Conservation (phyloP, 129 eudicot genomes). For the Chrysanthemum lavandulifolium region DNA sequence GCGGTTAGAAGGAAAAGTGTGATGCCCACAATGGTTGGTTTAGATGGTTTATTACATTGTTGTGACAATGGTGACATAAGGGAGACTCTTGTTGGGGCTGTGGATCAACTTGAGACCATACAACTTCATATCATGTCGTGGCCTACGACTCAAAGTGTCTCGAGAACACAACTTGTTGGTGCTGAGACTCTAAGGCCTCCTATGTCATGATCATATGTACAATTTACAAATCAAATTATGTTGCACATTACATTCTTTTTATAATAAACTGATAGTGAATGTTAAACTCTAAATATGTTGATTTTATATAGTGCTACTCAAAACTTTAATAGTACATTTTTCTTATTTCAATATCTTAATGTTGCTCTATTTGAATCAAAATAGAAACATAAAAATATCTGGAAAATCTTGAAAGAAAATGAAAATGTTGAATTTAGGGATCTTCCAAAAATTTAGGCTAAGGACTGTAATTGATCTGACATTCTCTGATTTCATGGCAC, state of each 20-base stretch:
- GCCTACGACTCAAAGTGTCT: conserved; percentile 24
- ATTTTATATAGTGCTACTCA: too few relatives aligned
- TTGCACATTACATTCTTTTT: neutral
- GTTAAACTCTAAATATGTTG: too few relatives aligned
- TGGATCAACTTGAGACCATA: conserved; percentile 46
- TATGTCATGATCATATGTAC: conserved; percentile 10
- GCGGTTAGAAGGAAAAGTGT: conserved; percentile 54
- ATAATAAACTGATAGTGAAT: neutral
- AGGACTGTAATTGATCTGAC: too few relatives aligned
- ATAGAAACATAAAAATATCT: too few relatives aligned
- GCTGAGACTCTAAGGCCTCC: conserved; percentile 46
- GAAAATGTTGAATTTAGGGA: too few relatives aligned
- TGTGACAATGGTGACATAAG: conserved; percentile 48
- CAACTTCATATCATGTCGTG: conserved; percentile 55
- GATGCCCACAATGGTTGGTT: conserved; percentile 49
- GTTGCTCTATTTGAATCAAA: too few relatives aligned
- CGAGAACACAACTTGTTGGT: conserved; percentile 23
- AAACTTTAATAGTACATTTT: too few relatives aligned
- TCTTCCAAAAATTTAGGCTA: too few relatives aligned
- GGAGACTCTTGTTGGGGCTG: conserved; percentile 47
- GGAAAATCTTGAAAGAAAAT: too few relatives aligned
- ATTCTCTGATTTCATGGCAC: too few relatives aligned
- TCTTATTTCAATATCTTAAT: too few relatives aligned
- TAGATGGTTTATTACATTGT: conserved; percentile 48
- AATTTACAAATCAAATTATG: neutral